These are phyloP conservation scores for Cunninghamia lanceolata DNA, from an alignment of 75 land plant genomes.

Conservation along the genomic window DNA sequence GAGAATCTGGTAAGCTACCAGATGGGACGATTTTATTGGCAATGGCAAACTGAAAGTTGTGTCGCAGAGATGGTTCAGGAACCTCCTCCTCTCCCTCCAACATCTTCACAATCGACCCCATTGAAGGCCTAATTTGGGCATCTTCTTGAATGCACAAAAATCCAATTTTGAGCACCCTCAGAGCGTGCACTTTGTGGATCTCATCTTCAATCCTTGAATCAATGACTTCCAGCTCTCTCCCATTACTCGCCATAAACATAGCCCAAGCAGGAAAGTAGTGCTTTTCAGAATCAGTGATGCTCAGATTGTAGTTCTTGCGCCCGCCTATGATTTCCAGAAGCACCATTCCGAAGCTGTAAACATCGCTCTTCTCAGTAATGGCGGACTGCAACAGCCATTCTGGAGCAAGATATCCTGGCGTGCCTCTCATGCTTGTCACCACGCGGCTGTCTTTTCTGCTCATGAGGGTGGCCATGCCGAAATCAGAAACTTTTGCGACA, in stretches of 20 bases:
- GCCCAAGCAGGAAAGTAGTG: constrained; percentile 7
- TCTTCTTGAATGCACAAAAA: constrained; percentile 38
- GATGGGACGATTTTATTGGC: not conserved
- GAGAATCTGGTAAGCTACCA: not conserved
- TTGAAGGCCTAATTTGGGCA: constrained; percentile 21
- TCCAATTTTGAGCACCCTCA: constrained; percentile 13
- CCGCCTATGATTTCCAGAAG: constrained; percentile 19
- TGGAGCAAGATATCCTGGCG: constrained; percentile 51
- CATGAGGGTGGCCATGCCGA: constrained; percentile 40
- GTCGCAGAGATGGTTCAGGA: constrained; percentile 9
- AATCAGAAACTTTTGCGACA: constrained; percentile 43
- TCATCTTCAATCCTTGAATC: not conserved
- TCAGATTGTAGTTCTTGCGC: constrained; percentile 11
- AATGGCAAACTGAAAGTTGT: constrained; percentile 4
- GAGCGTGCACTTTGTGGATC: not conserved
- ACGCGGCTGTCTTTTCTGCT: constrained; percentile 45
- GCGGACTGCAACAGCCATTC: constrained; percentile 22
- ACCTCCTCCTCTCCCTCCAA: constrained; percentile 23
- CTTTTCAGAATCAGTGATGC: not conserved
- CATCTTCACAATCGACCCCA: constrained; percentile 28
- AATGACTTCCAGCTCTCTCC: constrained; percentile 1
- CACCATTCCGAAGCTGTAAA: constrained; percentile 34
- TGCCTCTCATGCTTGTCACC: constrained; percentile 42
- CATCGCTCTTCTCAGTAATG: constrained; percentile 25
- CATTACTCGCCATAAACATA: not conserved